Evolutionary conservation across 352 stramenopile genomes (phyloP).

Genomic region (Pythium aquatile): DNA sequence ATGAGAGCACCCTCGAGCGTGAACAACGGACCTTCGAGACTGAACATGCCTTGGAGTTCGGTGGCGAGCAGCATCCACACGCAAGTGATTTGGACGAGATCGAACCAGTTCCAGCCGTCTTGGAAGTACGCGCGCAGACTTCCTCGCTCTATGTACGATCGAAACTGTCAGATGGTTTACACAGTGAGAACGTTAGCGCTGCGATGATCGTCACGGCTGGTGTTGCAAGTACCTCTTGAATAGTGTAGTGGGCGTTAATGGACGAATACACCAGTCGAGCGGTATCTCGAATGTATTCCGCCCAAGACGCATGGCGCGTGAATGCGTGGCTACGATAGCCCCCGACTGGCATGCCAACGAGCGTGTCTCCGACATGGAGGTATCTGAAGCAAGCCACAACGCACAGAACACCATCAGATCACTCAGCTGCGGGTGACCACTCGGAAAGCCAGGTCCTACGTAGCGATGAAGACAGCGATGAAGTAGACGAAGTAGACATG

Average conservation of each 20-base stretch:
- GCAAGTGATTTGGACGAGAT: slow-evolving; percentile 66
- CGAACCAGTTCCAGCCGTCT: slow-evolving; percentile 80
- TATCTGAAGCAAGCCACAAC: slow-evolving; percentile 36
- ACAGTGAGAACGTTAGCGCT: too few relatives aligned
- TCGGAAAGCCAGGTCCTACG: slow-evolving; percentile 31
- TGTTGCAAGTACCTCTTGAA: slow-evolving; percentile 46
- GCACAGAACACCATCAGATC: too few relatives aligned
- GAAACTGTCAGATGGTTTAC: slow-evolving; percentile 21
- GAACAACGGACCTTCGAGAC: slow-evolving; percentile 27
- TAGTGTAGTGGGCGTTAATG: slow-evolving; percentile 72
- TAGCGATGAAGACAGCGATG: slow-evolving; percentile 66
- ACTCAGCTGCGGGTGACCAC: not conserved
- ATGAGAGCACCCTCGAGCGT: not conserved
- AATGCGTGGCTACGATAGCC: slow-evolving; percentile 69
- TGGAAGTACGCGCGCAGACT: slow-evolving; percentile 59
- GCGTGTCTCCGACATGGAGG: slow-evolving; percentile 67
- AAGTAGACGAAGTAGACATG: slow-evolving; percentile 82
- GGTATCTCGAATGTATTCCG: slow-evolving; percentile 61
- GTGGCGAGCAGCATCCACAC: slow-evolving; percentile 64
- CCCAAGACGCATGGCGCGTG: slow-evolving; percentile 27
- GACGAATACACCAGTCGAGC: slow-evolving; percentile 52
- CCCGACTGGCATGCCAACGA: slow-evolving; percentile 66
- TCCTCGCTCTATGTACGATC: slow-evolving; percentile 48
- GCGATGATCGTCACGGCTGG: not conserved
- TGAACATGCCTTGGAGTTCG: slow-evolving; percentile 46